A percentile compares a stretch with the other conserved stretches of the same genome.
Conservation (phyloP, 148 eudicot species). For the Persicaria maculosa region DNA sequence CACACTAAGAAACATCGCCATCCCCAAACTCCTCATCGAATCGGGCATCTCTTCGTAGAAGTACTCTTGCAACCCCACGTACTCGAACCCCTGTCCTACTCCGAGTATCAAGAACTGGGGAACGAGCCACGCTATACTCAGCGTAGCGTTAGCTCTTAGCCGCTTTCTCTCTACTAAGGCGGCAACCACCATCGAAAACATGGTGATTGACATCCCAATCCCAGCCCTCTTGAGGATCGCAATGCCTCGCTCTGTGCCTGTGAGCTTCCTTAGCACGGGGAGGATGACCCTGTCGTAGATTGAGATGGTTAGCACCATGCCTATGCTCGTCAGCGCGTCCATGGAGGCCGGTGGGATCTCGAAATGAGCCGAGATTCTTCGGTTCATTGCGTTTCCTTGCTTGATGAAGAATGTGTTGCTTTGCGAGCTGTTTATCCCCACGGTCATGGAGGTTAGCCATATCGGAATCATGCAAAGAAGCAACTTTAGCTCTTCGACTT, state of each 20-base stretch:
- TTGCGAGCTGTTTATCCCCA: conserved; percentile 51
- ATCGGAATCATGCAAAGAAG: conserved; percentile 47
- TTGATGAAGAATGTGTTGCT: conserved; percentile 56
- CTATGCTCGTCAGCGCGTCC: conserved; percentile 26
- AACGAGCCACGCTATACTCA: conserved; percentile 55
- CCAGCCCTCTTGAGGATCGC: conserved; percentile 48
- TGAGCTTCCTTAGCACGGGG: conserved; percentile 36
- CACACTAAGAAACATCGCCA: conserved; percentile 51
- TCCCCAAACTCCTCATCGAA: conserved; percentile 60
- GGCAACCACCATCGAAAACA: conserved; percentile 31
- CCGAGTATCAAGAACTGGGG: conserved; percentile 56
- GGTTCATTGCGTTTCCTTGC: conserved; percentile 40
- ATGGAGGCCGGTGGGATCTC: conserved; percentile 51
- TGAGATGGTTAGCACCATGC: conserved; percentile 31
- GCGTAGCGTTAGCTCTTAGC: conserved; percentile 15
- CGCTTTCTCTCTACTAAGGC: conserved; percentile 45
- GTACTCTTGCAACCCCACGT: conserved; percentile 65
- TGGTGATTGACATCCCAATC: conserved; percentile 44
- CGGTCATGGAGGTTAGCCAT: conserved; percentile 47
- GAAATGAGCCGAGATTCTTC: conserved; percentile 23
- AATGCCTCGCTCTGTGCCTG: conserved; percentile 51
- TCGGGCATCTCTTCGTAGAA: conserved; percentile 74
- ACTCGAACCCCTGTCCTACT: conserved; percentile 47
- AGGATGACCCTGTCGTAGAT: conserved; percentile 41
- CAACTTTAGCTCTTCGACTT: conserved; percentile 61